Conservation (phyloP, 2,329 filamentous ascomycete genomes). For the Exserohilum turcica region DNA sequence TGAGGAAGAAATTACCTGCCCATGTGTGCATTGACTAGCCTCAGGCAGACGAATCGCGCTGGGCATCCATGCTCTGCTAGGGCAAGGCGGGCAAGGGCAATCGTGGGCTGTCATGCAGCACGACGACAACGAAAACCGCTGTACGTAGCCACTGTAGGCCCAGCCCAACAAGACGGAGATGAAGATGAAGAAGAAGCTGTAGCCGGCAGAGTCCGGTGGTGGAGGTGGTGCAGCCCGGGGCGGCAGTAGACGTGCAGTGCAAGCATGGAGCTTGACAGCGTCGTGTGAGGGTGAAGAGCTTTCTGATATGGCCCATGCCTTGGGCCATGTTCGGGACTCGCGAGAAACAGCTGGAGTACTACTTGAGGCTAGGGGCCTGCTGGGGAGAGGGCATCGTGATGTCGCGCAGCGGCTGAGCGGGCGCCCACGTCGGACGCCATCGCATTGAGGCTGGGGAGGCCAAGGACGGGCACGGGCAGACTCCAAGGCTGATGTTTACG, state of each 20-base stretch:
- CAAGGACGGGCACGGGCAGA: background rate
- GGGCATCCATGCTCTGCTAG: background rate
- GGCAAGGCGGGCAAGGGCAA: background rate
- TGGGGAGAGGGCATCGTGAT: background rate
- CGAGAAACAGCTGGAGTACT: background rate
- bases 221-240: background rate
- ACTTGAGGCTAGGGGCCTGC: no score
- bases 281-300: background rate
- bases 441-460: background rate
- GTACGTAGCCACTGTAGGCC: background rate
- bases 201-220: conserved; percentile 19
- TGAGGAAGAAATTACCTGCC: conserved; percentile 1
- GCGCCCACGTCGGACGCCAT: background rate
- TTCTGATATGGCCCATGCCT: background rate
- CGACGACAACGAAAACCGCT: background rate
- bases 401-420: background rate
- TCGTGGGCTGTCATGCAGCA: background rate
- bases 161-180: conserved; percentile 5
- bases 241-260: background rate
- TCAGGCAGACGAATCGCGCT: background rate
- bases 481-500: background rate
- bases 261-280: background rate
- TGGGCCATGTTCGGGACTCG: background rate
- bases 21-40: background rate
- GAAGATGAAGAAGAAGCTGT: conserved; percentile 9